Conservation (phyloP, 169 alveolate species). For the Plasmodium fragile region DNA sequence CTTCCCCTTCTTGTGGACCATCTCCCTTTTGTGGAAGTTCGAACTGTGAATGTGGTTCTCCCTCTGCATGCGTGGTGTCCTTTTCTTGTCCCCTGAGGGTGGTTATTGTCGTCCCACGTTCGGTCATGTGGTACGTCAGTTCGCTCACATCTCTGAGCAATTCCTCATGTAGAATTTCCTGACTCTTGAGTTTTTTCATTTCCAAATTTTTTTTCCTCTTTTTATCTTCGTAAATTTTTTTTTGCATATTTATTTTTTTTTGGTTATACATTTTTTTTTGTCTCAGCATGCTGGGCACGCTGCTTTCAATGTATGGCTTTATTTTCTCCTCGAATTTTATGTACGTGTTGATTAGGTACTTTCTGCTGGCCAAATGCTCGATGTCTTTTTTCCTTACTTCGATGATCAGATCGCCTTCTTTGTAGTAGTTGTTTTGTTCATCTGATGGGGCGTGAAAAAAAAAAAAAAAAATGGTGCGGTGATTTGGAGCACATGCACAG, state of each 20-base stretch:
- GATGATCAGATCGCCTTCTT: slow-evolving; percentile 26
- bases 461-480: neutral
- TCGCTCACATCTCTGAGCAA: slow-evolving; percentile 47
- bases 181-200: slow-evolving; percentile 33
- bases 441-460: neutral
- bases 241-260: slow-evolving; percentile 49
- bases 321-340: slow-evolving; percentile 70
- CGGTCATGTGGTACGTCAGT: slow-evolving; percentile 31
- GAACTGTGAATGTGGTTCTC: too few species aligned
- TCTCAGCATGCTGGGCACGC: slow-evolving; percentile 70
- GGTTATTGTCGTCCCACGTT: neutral
- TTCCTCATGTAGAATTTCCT: slow-evolving; percentile 46
- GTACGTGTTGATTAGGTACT: slow-evolving; percentile 52
- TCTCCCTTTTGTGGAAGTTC: neutral
- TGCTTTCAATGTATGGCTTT: slow-evolving; percentile 71
- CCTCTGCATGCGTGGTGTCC: neutral
- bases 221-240: slow-evolving; percentile 71
- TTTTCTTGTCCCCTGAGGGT: neutral
- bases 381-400: slow-evolving; percentile 29
- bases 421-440: slow-evolving; percentile 38
- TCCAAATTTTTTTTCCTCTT: slow-evolving; percentile 41
- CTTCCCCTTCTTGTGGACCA: neutral
- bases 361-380: slow-evolving; percentile 64
- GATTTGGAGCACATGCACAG: too few species aligned
- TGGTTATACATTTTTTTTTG: slow-evolving; percentile 52